Evolutionary conservation across 805 yeast genomes (phyloP).

Genomic region (Brettanomyces sp.): DNA sequence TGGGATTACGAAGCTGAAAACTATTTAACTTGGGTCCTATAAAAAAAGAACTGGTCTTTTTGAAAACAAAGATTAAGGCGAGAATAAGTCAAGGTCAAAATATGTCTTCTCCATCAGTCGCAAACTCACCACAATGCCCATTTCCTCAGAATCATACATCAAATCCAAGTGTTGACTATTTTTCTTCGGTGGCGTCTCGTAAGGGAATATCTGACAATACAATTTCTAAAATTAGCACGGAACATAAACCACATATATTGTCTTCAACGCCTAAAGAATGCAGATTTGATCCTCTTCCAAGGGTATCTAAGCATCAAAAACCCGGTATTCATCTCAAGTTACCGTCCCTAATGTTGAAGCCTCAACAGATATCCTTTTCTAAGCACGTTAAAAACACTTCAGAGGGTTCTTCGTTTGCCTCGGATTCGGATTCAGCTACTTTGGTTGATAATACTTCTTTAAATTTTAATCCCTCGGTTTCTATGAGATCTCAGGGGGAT

Average conservation of each 20-base stretch:
- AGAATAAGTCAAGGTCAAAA: background rate
- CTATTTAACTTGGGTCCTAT: too few relatives aligned
- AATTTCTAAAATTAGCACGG: background rate
- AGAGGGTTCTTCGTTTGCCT: conserved; percentile 1
- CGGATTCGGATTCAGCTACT: conserved; percentile 1
- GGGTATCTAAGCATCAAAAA: background rate
- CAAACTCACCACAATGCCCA: conserved; percentile 1
- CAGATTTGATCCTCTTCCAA: background rate
- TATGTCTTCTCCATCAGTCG: conserved; percentile 1
- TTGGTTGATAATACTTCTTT: conserved; percentile 1
- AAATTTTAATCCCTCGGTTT: background rate
- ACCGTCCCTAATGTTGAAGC: too few relatives aligned
- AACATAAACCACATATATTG: background rate
- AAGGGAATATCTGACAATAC: too few relatives aligned
- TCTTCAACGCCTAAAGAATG: background rate
- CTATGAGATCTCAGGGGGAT: background rate
- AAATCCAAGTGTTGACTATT: background rate
- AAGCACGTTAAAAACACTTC: background rate
- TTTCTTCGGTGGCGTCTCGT: background rate
- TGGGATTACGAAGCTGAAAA: too few relatives aligned
- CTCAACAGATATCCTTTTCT: too few relatives aligned
- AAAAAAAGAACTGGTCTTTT: too few relatives aligned
- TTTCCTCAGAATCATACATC: background rate
- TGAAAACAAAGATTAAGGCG: too few relatives aligned
- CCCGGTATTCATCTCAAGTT: too few relatives aligned